Conservation (phyloP, 192 early-diverging fungal species). For the Anaeromyces robustus region DNA sequence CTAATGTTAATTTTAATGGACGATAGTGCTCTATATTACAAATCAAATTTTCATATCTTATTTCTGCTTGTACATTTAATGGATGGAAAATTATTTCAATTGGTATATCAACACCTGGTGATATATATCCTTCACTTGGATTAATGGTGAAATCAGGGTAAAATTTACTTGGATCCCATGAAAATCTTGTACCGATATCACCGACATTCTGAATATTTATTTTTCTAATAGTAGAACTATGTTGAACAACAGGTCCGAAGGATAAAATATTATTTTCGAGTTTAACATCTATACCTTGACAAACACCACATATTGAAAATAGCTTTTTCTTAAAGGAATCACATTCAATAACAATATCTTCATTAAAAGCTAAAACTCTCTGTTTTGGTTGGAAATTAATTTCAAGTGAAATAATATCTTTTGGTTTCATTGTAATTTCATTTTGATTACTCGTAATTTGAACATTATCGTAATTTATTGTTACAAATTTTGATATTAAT, state of each 20-base stretch:
- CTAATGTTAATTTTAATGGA: conserved; percentile 29
- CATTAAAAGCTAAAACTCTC: conserved; percentile 28
- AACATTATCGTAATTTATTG: conserved; percentile 5
- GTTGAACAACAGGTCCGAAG: conserved; percentile 44
- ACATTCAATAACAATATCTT: conserved; percentile 30
- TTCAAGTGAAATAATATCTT: conserved; percentile 21
- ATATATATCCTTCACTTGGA: conserved; percentile 43
- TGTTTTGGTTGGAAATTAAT: conserved; percentile 25
- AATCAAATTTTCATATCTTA: conserved; percentile 30
- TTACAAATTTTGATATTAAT: conserved; percentile 13
- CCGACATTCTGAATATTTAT: conserved; percentile 38
- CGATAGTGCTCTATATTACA: conserved; percentile 21
- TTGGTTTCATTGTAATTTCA: conserved; percentile 18
- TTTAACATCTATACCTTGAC: conserved; percentile 38
- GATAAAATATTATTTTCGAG: conserved; percentile 39
- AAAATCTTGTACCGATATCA: conserved; percentile 37
- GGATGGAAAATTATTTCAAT: conserved; percentile 45
- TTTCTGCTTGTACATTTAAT: conserved; percentile 28
- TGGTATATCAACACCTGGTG: conserved; percentile 41
- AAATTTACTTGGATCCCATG: conserved; percentile 28
- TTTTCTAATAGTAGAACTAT: conserved; percentile 26
- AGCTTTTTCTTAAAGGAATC: conserved; percentile 20
- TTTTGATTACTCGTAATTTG: neutral
- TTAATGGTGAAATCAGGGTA: conserved; percentile 35
- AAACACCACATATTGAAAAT: conserved; percentile 23